Evolutionary conservation across 768 basidiomycete species (phyloP).

Genomic region (Pilatotrama ljubarskyi): DNA sequence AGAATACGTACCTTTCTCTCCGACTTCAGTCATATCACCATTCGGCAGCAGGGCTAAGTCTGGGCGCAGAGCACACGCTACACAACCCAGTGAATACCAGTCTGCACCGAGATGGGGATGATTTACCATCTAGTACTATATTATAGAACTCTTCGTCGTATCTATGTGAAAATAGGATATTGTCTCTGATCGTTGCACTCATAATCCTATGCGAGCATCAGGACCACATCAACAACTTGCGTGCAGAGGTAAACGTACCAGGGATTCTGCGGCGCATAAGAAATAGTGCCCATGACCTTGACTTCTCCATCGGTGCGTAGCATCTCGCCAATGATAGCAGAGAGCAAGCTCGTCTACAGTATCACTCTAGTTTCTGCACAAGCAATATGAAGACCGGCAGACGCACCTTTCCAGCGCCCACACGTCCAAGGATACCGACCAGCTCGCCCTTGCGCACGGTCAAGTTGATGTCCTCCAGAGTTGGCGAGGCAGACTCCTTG

Average conservation of each 20-base stretch:
- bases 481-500: slow-evolving; percentile 52
- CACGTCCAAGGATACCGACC: slow-evolving; percentile 82
- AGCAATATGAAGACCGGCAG: not conserved
- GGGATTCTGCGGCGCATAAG: slow-evolving; percentile 86
- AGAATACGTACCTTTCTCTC: slow-evolving; percentile 66
- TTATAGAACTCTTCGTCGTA: slow-evolving; percentile 87
- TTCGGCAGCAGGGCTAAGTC: slow-evolving; percentile 79
- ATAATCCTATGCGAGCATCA: slow-evolving; percentile 72
- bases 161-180: slow-evolving; percentile 89
- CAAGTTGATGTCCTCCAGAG: slow-evolving; percentile 77
- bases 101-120: not conserved
- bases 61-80: slow-evolving; percentile 70
- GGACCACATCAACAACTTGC: no score
- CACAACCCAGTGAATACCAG: not conserved
- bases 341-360: slow-evolving; percentile 65
- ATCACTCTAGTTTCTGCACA: slow-evolving; percentile 12
- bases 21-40: slow-evolving; percentile 84
- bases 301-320: slow-evolving; percentile 72
- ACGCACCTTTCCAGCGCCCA: slow-evolving; percentile 85
- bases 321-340: slow-evolving; percentile 90
- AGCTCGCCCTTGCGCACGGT: slow-evolving; percentile 81
- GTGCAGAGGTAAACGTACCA: slow-evolving; percentile 47
- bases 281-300: slow-evolving; percentile 62
- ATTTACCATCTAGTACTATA: slow-evolving; percentile 72
- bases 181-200: slow-evolving; percentile 83